Percentiles rank a stretch among this genome's conserved stretches.
Conservation (phyloP, 257 asterid genomes). For the Fraxinus cuspidata region DNA sequence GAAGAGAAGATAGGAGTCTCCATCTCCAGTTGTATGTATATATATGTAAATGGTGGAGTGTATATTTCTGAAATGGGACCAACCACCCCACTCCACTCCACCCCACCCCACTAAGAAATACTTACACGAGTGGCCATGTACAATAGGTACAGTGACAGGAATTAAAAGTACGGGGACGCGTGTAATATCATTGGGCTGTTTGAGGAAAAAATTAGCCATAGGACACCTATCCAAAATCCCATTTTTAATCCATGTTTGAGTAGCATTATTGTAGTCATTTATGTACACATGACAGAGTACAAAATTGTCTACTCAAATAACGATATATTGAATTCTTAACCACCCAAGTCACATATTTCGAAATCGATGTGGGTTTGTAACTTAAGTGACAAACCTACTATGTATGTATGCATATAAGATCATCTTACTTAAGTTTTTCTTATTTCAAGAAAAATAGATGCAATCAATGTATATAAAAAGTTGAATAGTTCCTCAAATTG, state of each 20-base stretch:
- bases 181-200: no score
- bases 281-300: background rate
- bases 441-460: constrained; percentile 31
- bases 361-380: no score
- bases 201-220: no score
- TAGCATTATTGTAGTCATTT: background rate
- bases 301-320: background rate
- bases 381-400: no score
- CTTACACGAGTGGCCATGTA: background rate
- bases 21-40: constrained; percentile 27
- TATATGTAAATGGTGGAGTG: constrained; percentile 21
- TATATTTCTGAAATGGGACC: constrained; percentile 15
- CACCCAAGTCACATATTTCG: no score
- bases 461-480: constrained; percentile 34
- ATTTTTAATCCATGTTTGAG: no score
- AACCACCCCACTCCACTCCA: background rate
- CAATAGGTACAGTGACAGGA: no score
- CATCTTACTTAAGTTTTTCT: background rate
- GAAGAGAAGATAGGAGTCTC: constrained; percentile 69
- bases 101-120: background rate
- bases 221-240: no score
- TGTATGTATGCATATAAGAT: background rate
- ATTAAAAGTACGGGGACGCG: no score
- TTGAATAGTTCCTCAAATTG: constrained; percentile 41
- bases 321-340: no score